Conservation (phyloP, 106 monocot genomes). For the Alisma plantagoaquatica region DNA sequence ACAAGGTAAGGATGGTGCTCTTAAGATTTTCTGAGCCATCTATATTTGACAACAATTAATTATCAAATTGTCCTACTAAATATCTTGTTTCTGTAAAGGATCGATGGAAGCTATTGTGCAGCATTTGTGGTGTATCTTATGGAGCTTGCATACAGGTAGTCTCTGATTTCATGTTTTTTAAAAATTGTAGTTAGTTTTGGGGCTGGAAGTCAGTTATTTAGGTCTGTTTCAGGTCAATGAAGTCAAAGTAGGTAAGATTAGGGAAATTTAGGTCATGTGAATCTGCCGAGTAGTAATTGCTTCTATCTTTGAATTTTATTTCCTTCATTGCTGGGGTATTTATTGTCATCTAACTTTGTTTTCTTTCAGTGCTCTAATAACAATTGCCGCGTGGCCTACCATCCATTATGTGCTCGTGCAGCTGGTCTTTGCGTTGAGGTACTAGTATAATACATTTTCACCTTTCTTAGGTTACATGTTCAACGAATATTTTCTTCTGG, state of each 20-base stretch:
- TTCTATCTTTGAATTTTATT: too few species aligned
- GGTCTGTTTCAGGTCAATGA: not conserved
- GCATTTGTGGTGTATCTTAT: conserved; percentile 91
- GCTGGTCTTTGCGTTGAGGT: conserved; percentile 97
- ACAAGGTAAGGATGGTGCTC: conserved; percentile 40
- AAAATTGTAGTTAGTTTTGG: not conserved
- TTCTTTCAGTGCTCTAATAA: conserved; percentile 76
- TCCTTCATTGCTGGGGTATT: too few species aligned
- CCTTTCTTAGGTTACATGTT: not conserved
- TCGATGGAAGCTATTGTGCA: conserved; percentile 95
- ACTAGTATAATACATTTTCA: not conserved
- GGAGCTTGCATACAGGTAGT: conserved; percentile 99
- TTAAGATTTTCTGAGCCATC: not conserved
- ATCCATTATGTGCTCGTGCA: conserved; percentile 99
- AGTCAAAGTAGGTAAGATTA: not conserved
- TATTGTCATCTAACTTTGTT: too few species aligned
- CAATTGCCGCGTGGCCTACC: conserved; percentile 83
- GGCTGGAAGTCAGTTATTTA: not conserved
- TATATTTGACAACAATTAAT: too few species aligned
- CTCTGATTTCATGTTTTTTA: too few species aligned
- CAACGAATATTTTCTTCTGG: not conserved
- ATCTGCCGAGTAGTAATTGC: not conserved
- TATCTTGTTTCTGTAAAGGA: conserved; percentile 36
- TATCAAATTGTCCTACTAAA: too few species aligned
- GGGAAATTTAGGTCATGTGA: not conserved